Conservation (phyloP, 805 yeast genomes). For the Candida koratica region DNA sequence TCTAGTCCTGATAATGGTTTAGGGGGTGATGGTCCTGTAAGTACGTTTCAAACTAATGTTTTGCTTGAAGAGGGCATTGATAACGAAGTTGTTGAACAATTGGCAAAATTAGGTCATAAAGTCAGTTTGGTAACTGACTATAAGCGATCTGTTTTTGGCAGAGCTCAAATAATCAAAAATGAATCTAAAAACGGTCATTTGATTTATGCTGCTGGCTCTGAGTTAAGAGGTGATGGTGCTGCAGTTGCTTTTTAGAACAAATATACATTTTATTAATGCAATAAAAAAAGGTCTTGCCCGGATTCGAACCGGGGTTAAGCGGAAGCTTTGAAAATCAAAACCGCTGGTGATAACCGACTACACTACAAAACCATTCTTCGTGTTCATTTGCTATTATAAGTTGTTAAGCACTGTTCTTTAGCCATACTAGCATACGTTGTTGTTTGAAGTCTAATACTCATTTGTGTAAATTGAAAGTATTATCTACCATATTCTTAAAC, state of each 20-base stretch:
- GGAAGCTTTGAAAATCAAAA: constrained; percentile 20
- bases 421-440: no score
- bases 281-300: constrained; percentile 40
- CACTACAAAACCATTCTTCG: constrained; percentile 9
- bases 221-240: constrained; percentile 82
- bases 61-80: constrained; percentile 62
- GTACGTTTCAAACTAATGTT: constrained; percentile 55
- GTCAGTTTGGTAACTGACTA: constrained; percentile 42
- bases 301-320: constrained; percentile 81
- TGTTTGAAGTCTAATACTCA: no score
- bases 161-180: constrained; percentile 69
- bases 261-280: not conserved
- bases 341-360: constrained; percentile 10
- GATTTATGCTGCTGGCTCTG: constrained; percentile 69
- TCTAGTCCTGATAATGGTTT: constrained; percentile 38
- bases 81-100: constrained; percentile 41
- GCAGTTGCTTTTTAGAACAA: constrained; percentile 48
- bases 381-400: no score
- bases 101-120: constrained; percentile 55
- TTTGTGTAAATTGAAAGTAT: no score
- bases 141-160: constrained; percentile 49
- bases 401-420: no score
- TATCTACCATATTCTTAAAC: no score
- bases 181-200: constrained; percentile 37
- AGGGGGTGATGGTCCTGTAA: constrained; percentile 64